A percentile compares a stretch with the other conserved stretches of the same genome.
Evolutionary conservation across 352 stramenopile species (phyloP).

Genomic region (Pelagophyceae sp.): DNA sequence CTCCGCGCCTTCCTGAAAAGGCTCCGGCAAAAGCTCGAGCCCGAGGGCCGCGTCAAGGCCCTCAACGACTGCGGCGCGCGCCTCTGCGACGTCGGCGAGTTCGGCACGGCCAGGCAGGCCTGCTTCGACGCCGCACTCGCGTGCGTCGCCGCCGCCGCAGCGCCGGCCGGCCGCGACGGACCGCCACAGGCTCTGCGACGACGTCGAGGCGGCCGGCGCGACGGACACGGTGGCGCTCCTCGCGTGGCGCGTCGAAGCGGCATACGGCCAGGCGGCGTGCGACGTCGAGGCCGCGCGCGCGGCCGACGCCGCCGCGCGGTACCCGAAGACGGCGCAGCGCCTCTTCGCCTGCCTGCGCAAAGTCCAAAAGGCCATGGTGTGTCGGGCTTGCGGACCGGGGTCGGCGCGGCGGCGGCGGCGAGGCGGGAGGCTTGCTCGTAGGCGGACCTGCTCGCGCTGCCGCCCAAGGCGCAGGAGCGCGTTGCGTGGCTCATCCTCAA

Average conservation of each 20-base stretch:
- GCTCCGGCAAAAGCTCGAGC: background rate
- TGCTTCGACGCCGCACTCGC: background rate
- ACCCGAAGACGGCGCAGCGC: conserved; percentile 11
- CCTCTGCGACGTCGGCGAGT: conserved; percentile 5
- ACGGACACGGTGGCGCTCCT: background rate
- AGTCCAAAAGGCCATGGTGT: background rate
- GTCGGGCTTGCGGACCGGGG: no score
- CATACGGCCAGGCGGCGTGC: background rate
- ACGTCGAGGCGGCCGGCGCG: background rate
- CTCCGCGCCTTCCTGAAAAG: background rate
- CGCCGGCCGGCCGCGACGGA: background rate
- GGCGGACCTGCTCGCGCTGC: conserved; percentile 2
- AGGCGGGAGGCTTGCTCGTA: no score
- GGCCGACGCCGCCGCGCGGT: background rate
- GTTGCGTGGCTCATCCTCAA: conserved; percentile 14
- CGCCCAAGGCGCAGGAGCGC: background rate
- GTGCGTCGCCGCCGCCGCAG: background rate
- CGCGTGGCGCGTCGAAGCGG: background rate
- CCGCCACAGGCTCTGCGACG: background rate
- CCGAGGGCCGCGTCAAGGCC: background rate
- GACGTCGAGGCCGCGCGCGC: background rate
- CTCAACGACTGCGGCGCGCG: background rate
- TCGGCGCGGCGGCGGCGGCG: no score
- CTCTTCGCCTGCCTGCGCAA: background rate
- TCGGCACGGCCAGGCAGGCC: background rate